Evolutionary conservation across 2,329 filamentous ascomycete genomes (phyloP).

Genomic region (Myriosclerotinia scirpicola): DNA sequence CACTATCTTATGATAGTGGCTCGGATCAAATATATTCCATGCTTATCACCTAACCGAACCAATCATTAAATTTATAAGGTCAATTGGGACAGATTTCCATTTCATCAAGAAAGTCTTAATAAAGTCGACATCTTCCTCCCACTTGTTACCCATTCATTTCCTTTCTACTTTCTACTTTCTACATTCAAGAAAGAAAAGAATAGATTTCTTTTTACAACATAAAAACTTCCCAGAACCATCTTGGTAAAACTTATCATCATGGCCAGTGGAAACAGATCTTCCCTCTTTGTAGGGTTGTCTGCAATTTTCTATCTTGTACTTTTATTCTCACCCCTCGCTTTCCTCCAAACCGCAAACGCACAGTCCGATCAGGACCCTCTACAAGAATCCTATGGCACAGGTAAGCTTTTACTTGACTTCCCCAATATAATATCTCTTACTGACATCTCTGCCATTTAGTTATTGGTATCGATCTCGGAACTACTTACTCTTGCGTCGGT

Average conservation of each 20-base stretch:
- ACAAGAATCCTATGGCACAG: constrained; percentile 74
- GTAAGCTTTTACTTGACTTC: constrained; percentile 41
- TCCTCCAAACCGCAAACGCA: constrained; percentile 73
- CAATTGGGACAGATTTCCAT: constrained; percentile 37
- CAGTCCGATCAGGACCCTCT: constrained; percentile 65
- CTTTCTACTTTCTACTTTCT: constrained; percentile 12
- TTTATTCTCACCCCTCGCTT: constrained; percentile 82
- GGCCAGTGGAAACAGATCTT: constrained; percentile 62
- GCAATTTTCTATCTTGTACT: constrained; percentile 88
- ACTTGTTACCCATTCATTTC: not conserved
- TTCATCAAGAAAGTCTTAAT: constrained; percentile 28
- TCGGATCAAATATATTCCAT: constrained; percentile 11
- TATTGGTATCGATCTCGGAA: constrained; percentile 94
- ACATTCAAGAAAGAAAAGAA: not conserved
- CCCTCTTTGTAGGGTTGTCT: constrained; percentile 79
- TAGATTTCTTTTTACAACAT: constrained; percentile 16
- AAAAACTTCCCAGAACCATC: constrained; percentile 19
- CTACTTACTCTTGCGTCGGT: constrained; percentile 86
- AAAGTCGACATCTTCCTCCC: constrained; percentile 20
- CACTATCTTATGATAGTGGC: constrained; percentile 7
- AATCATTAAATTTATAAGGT: constrained; percentile 26
- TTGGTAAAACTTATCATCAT: constrained; percentile 46
- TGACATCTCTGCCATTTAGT: constrained; percentile 50
- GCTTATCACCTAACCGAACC: constrained; percentile 29
- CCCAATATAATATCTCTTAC: constrained; percentile 11